Percentiles rank a stretch among this genome's conserved stretches.
These are phyloP conservation scores for Cryptosporidium baileyi DNA, from an alignment of 169 alveolate genomes.

Conservation along the genomic window DNA sequence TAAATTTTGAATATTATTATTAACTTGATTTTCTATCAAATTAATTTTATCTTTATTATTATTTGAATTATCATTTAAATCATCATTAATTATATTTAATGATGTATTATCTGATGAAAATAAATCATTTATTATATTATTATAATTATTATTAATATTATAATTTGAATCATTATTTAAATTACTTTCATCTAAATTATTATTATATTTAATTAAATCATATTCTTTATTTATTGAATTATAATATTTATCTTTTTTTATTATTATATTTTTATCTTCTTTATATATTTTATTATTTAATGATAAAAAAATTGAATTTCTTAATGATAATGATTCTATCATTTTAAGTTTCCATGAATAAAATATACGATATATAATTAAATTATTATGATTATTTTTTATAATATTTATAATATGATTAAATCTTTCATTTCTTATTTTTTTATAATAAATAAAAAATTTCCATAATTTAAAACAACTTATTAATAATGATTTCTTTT, in stretches of 20 bases:
- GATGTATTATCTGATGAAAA: neutral
- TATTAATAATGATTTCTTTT: neutral
- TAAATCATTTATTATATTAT: neutral
- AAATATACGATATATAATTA: slow-evolving; percentile 1
- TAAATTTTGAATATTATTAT: neutral
- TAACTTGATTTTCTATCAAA: neutral
- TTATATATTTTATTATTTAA: neutral
- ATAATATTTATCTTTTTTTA: no score
- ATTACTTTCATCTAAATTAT: neutral
- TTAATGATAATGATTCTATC: slow-evolving; percentile 30
- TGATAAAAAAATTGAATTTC: slow-evolving; percentile 29
- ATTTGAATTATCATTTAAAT: neutral
- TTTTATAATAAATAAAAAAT: slow-evolving; percentile 26
- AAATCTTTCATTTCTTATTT: slow-evolving; percentile 34
- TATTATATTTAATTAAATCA: neutral
- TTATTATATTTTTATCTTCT: no score
- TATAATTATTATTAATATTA: neutral
- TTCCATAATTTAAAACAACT: slow-evolving; percentile 56
- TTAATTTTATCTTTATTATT: neutral
- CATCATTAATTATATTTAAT: neutral
- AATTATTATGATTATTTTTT: neutral
- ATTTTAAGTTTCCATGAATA: slow-evolving; percentile 46
- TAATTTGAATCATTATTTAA: neutral
- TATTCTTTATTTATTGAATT: neutral
- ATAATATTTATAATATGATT: slow-evolving; percentile 8